Evolutionary conservation across 441 rosid species (phyloP).

Genomic region (Pelargonium australe): DNA sequence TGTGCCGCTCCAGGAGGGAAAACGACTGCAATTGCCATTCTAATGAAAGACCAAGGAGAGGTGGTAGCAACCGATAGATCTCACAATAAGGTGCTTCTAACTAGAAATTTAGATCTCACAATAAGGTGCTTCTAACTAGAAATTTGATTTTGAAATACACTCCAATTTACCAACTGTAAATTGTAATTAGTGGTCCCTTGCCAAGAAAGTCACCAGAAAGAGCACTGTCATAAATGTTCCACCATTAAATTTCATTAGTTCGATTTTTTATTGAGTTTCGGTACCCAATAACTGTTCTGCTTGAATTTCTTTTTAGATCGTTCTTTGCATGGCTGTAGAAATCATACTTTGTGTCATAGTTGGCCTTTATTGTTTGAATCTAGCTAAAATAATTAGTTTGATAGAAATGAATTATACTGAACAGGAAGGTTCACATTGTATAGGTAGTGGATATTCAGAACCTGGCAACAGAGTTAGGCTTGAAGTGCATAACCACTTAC

Average conservation of each 20-base stretch:
- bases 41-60: constrained; percentile 89
- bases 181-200: not conserved
- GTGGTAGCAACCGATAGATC: constrained; percentile 88
- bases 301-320: not conserved
- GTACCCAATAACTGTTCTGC: not conserved
- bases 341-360: not conserved
- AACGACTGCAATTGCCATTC: constrained; percentile 84
- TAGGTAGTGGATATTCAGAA: constrained; percentile 60
- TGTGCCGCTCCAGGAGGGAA: constrained; percentile 99
- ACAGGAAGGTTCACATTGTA: constrained; percentile 7
- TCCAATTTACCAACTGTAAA: not conserved
- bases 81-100: constrained; percentile 73
- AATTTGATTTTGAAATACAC: constrained; percentile 3
- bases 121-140: constrained; percentile 48
- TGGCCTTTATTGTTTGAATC: not conserved
- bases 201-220: not conserved
- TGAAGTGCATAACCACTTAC: constrained; percentile 71
- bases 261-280: not conserved
- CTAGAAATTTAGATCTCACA: constrained; percentile 58
- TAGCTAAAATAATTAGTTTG: not conserved
- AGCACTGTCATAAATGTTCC: not conserved
- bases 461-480: constrained; percentile 76
- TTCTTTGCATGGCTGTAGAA: not conserved
- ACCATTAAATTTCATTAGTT: not conserved
- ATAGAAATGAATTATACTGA: not conserved